phyloP scores from a whole-genome alignment of 2,329 filamentous ascomycete species.

The Emmonsia crescens region DNA sequence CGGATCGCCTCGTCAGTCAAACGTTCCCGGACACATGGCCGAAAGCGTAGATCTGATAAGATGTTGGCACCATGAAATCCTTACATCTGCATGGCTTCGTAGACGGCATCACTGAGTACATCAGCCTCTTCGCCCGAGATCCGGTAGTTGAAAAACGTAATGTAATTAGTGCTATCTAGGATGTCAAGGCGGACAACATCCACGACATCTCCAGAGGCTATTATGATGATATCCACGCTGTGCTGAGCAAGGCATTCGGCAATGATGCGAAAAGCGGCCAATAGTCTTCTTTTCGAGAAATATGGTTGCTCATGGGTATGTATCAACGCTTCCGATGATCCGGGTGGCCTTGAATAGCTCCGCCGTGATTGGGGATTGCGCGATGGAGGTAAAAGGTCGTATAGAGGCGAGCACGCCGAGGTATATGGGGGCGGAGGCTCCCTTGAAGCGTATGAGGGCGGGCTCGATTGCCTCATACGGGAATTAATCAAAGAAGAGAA shows the following conservation, averaged over 20 bases:
- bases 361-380: not conserved
- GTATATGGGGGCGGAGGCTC: not conserved
- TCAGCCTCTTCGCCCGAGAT: not conserved
- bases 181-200: not conserved
- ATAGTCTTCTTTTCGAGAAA: not conserved
- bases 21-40: not conserved
- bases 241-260: not conserved
- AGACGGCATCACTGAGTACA: not conserved
- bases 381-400: not conserved
- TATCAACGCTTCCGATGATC: not conserved
- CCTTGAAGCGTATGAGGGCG: not conserved
- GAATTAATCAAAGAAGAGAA: not conserved
- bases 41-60: not conserved
- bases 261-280: not conserved
- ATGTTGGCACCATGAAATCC: not conserved
- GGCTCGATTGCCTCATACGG: not conserved
- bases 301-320: not conserved
- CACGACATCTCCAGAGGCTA: not conserved
- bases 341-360: not conserved
- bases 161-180: not conserved
- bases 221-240: not conserved
- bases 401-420: not conserved
- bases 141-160: not conserved
- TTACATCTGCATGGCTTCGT: not conserved
- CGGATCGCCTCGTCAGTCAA: not conserved